Base-by-base conservation (phyloP, 257 asterid genomes). In the Henckelia pumila region DNA sequence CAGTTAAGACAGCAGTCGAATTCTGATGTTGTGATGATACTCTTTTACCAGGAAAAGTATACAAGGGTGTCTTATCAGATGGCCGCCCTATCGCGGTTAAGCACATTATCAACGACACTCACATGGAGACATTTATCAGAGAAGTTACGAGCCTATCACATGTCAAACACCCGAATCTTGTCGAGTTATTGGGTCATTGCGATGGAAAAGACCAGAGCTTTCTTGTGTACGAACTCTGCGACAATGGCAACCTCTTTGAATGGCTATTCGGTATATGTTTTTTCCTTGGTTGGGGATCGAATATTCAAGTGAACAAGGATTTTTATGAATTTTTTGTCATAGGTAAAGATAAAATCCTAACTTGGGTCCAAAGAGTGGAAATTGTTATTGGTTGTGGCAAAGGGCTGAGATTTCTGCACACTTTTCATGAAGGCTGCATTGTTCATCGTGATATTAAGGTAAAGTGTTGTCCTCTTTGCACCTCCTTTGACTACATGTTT, bases 371-470 rank as follows among this genome's bases (percentile, higher is more conserved):
- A 66, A 81, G 97, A 61, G 75, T 90, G 30, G 83, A 83, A 58
- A 84, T 90, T 23, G 89, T 91, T 33, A 47, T 83, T 10, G 95
- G 84, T 66, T 88, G 92, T 58, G 92, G 92, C 5, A 79, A 76
- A 22, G 96, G 95, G 56, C 96, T 90, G 64, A 71, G 81, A 50
- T 90, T 84, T 78, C 95, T 90, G 56, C 97, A 90, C 63, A 69
- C 89, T 17, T 86, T 78, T 71, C 83, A 85, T 0, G 78, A 83
- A 63, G 96, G 96, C 52, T 81, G 96, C 76, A 88, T 90, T 16
- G 89, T 90, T 57, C 97, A 90, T 58, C 84, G 97, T 0, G 97
- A 90, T 72, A 78, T 88, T 59, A 90, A 90, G 95, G 97, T 84
- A 50, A 1, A 16, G 32, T 24, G n/a, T 3, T 19, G 55, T 2